Base-by-base conservation (phyloP, 2,329 filamentous ascomycete species). In the Cytospora piceicola region DNA sequence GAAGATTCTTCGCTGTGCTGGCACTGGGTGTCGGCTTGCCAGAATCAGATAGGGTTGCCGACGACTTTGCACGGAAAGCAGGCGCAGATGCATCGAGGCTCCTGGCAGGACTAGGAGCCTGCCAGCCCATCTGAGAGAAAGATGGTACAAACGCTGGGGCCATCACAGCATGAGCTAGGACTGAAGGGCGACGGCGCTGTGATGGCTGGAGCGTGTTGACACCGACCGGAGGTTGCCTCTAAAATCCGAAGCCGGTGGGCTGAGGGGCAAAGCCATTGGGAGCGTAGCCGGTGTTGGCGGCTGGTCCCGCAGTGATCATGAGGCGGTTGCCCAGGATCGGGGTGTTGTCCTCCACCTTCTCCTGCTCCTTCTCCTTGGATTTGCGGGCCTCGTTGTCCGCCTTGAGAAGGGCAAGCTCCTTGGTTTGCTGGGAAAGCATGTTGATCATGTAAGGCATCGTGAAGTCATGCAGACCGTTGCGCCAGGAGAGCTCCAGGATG, bases 381-480 rank as follows among this genome's bases (percentile, higher is more conserved):
- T 77, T 75, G 68, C 78, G 75, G n/a, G 75, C 76, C 79, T 99
- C 96, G 75, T 98, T 99, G 80, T 99, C 96, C 69, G 92, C 92
- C 85, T 96, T 96, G 68, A 99, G 86, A 67, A 84, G 77, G 66
- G 93, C 88, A 71, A 99, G 90, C 64, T 96, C 90, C 71, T 90
- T 88, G 49, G 92, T 93, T 80, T 98, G 94, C 79, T 97, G 93
- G 72, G 90, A 88, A 69, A 99, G 84, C 82, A 96, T 91, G 82
- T 98, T 99, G 86, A 99, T 98, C 93, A 99, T 96, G 84, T 96
- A 99, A 22, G 95, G 95, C 96, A 99, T 99, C 57, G 94, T 96
- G 81, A 97, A 99, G 82, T 99, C 95, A 73, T 90, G 88, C 49
- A 99, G 90, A 67, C 93, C 93, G 76, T 97, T 85, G 72, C 95